These are phyloP conservation scores for Penicillium salamii DNA, from an alignment of 495 filamentous ascomycete genomes.

Conservation along the genomic window DNA sequence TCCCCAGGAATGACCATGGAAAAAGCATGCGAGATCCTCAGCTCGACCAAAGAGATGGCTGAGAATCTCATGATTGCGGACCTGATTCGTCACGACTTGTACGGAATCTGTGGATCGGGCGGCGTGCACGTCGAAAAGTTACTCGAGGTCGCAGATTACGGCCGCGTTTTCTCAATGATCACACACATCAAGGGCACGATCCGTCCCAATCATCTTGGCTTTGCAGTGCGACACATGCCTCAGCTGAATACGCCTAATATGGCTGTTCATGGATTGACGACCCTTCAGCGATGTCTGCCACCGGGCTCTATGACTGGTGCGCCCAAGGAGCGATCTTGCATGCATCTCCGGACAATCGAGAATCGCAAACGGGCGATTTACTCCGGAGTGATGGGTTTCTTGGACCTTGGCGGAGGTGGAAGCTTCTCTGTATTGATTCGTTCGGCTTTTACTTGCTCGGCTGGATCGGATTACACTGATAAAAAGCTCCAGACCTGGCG, in stretches of 20 bases:
- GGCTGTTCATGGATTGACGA: conserved; percentile 62
- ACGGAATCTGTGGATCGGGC: conserved; percentile 70
- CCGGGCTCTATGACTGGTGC: conserved; percentile 96
- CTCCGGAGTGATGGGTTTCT: conserved; percentile 84
- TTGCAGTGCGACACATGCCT: conserved; percentile 33
- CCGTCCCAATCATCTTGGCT: conserved; percentile 28
- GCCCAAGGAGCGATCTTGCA: conserved; percentile 84
- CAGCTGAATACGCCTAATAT: conserved; percentile 37
- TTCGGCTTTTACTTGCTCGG: conserved; percentile 61
- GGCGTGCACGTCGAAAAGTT: conserved; percentile 64
- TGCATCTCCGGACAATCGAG: conserved; percentile 73
- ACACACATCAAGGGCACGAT: conserved; percentile 78
- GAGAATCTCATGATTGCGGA: conserved; percentile 99
- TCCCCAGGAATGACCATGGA: conserved; percentile 58
- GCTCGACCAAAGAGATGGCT: conserved; percentile 82
- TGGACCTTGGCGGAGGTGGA: conserved; percentile 78
- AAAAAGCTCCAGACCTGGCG: conserved; percentile 60
- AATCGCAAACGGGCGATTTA: conserved; percentile 69
- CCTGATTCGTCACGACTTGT: conserved; percentile 86
- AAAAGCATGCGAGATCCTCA: conserved; percentile 66
- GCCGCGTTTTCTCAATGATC: conserved; percentile 85
- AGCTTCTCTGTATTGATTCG: conserved; percentile 89
- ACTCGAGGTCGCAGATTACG: conserved; percentile 84
- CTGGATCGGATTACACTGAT: conserved; percentile 45
- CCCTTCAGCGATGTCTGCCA: conserved; percentile 73